Conservation (phyloP, 2,329 filamentous ascomycete genomes). For the Aspergillus eucalypticola region DNA sequence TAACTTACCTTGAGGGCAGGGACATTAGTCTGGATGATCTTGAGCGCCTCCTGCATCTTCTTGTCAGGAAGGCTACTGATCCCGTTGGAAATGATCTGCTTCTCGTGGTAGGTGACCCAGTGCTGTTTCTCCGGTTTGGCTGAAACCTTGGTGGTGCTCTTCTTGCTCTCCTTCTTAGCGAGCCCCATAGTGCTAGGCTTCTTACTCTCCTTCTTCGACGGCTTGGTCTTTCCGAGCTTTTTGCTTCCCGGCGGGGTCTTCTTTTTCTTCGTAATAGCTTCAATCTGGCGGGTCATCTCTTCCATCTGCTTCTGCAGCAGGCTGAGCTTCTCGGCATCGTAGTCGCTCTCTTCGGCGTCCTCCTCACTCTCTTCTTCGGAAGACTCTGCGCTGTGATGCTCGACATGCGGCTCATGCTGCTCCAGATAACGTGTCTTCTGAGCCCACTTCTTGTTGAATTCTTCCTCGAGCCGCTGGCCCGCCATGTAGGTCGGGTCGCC, state of each 20-base stretch:
- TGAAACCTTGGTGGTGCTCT: conserved; percentile 32
- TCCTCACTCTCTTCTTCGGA: conserved; percentile 73
- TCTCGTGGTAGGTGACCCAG: conserved; percentile 75
- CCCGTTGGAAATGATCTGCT: conserved; percentile 84
- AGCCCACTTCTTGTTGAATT: conserved; percentile 75
- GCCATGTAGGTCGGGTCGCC: conserved; percentile 72
- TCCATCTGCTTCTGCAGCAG: conserved; percentile 72
- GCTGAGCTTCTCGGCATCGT: conserved; percentile 63
- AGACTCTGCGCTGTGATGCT: conserved; percentile 64
- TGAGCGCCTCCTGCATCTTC: conserved; percentile 78
- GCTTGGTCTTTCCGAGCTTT: conserved; percentile 44
- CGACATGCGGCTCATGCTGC: conserved; percentile 67
- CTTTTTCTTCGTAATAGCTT: conserved; percentile 61
- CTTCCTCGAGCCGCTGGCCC: conserved; percentile 70
- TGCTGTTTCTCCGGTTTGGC: conserved; percentile 56
- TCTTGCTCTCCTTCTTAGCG: conserved; percentile 57
- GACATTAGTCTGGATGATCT: conserved; percentile 85
- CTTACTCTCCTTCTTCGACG: conserved; percentile 37
- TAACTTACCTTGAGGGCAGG: conserved; percentile 64
- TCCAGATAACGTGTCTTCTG: conserved; percentile 81
- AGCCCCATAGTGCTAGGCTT: conserved; percentile 25
- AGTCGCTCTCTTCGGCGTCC: conserved; percentile 67
- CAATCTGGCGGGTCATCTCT: conserved; percentile 68
- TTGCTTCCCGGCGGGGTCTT: conserved; percentile 55
- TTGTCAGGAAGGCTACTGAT: conserved; percentile 77